Base-by-base conservation (phyloP, 2,329 filamentous ascomycete species). In the Fusarium mundagurra region DNA sequence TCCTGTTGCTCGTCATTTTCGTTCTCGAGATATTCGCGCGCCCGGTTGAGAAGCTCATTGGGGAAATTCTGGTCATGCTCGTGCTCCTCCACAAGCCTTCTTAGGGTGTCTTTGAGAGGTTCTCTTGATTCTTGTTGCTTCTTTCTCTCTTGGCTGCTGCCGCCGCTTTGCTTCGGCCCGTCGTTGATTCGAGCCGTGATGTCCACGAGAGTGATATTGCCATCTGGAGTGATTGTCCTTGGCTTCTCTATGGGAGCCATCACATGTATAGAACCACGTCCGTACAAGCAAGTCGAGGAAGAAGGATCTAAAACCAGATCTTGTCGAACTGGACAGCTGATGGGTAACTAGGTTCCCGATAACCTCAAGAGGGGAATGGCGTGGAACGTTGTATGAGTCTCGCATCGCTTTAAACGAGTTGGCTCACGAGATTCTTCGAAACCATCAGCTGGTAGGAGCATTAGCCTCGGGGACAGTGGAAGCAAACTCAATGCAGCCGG, bases 31-130 rank as follows among this genome's bases (percentile, higher is more conserved):
- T 87, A 87, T 20, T 77, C 74, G 27, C 81, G 77, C n/a, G 86
- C 83, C 22, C 81, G 82, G 17, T 83, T 75, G 29, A 87, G 78
- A 41, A 85, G 80, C 11, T 79, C 69, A 33, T 81, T 78, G 1
- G 85, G 84, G 61, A 88, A 88, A 78, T 88, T 88, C 39, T 85
- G 85, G 61, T 87, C 86, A 34, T 82, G 79, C 45, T 84, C 81
- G 70, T 87, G 83, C 29, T 86, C 82, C 14, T 80, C 73, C 24
- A 86, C 71, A 13, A 86, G 72, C 11, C 18, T 45, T 45, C 68
- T 29, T 5, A 80, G 68, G 11, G 58, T 54, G 5, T 63, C 38
- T 7, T 48, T 38, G 5, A 75, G 57, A 34, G 17, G 27, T 12
- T 34, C 33, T 22, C 68, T 41, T 11, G 61, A 2, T 27, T 20